Evolutionary conservation across 495 filamentous ascomycete genomes (phyloP), one percentile per base, ranked within the genome.

Genomic region (Parathielavia appendiculata): DNA sequence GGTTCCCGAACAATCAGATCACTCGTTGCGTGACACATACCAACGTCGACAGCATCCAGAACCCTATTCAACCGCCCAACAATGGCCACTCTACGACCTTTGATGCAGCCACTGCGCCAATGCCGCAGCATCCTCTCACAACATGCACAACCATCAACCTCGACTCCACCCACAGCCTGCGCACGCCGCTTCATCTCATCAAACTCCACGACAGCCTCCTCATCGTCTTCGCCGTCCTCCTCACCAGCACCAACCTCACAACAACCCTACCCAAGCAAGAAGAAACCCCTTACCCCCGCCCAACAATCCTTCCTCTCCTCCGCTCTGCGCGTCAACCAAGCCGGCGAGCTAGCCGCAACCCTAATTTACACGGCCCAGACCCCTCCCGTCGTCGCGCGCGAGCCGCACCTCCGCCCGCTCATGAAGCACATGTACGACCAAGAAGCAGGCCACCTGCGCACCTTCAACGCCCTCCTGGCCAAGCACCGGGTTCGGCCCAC

Each of bases 351-450:
- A 1, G 90, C 90, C 44, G 90, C 90, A 5, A 90, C 86, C 26
- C 79, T 92, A 26, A 95, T 95, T 67, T 95, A 95, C 75, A 83
- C 79, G 3, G 83, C 88, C 14, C 90, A 95, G 71, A 90, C 79
- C 7, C 88, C 86, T 0, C 87, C 89, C 34, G 72, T 83, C 38
- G 71, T 97, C 49, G 74, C 86, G 54, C 82, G 85, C 49, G 86
- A 98, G 66, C 91, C 92, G 0, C 90, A 93, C 69, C 85, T 98
- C 20, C 84, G 88, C 14, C 84, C 89, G 0, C 73, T 97, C 17
- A 96, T 98, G 89, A 84, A 87, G 57, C 93, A 97, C 76, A 98
- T 98, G 95, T 91, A 96, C 78, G 89, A 92, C 63, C 93, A 98
- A 70, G 93, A 98, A 76, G 90, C 86, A 7, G 84, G 81, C 9